Evolutionary conservation across 352 stramenopile species (phyloP), one percentile per base, ranked within the genome.

Genomic region (Globisporangium middletonii): DNA sequence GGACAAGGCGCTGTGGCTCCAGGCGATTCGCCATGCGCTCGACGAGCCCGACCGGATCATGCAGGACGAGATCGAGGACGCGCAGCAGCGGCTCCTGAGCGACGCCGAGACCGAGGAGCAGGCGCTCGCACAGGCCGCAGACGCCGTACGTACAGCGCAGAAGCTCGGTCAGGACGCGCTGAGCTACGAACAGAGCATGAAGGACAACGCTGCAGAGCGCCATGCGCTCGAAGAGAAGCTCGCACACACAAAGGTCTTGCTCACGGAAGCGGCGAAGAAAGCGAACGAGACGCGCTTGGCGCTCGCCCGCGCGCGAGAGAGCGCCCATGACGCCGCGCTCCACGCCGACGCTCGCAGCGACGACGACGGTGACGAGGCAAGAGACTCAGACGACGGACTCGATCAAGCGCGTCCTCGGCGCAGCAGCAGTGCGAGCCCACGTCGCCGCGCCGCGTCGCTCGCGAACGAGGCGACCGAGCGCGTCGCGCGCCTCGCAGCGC

Each of bases 11-110:
- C 28, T 76, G 26, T 92, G 83, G 83, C 59, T 90, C 16, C 50
- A 64, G 13, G 73, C 83, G 8, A 50, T 92, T 23, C 75, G 84
- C 45, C 64, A 86, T 56, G 82, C 77, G 18, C 65, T 92, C 19
- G 76, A 88, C 12, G 83, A 92, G 57, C 83, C 83, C 0, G 64
- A 88, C 27, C 83, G 83, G 2, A 79, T 92, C 49, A 72, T 82
- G 0, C 67, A 86, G 44, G 83, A 92, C 18, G 83, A 92, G 58
- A 89, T 92, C 55, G 71, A 84, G 5, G 78, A 90, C 26, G 77
- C 75, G 2, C 83, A 91, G 57, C 64, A 69, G 3, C 69, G 85
- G 28, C 52, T 92, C 0, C 35, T 71, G 18, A 28, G 60, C 0
- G 78, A 89, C 41, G 53, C 63, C 3, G 65, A 77, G 38, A 56